Conservation (phyloP, 2,329 filamentous ascomycete species). For the Claviceps sp. region DNA sequence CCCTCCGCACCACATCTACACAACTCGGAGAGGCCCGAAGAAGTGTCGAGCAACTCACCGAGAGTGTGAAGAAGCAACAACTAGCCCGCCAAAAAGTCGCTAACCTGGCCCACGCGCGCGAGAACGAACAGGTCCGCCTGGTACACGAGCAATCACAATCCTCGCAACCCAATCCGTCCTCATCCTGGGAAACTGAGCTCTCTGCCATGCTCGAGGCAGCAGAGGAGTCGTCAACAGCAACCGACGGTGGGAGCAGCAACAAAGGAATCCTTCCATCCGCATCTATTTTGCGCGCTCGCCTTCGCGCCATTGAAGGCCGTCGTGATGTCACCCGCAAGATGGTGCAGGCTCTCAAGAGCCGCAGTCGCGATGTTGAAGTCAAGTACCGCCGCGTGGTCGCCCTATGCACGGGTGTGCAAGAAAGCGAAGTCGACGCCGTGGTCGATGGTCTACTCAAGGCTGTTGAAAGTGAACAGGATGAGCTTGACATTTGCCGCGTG, state of each 20-base stretch:
- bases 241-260: constrained; percentile 22
- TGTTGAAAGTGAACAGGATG: constrained; percentile 73
- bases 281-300: constrained; percentile 49
- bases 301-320: constrained; percentile 57
- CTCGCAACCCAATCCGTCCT: constrained; percentile 30
- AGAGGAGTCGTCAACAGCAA: constrained; percentile 18
- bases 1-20: constrained; percentile 67
- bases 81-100: constrained; percentile 57
- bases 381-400: constrained; percentile 83
- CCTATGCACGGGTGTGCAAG: constrained; percentile 69
- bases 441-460: constrained; percentile 71
- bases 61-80: constrained; percentile 49
- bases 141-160: constrained; percentile 27
- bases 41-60: constrained; percentile 56
- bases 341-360: constrained; percentile 58
- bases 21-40: constrained; percentile 67
- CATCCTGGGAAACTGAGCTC: constrained; percentile 42
- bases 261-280: constrained; percentile 41
- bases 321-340: constrained; percentile 54
- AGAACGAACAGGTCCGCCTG: constrained; percentile 49
- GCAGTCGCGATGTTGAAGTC: constrained; percentile 71
- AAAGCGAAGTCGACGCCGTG: constrained; percentile 66
- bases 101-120: constrained; percentile 63
- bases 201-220: constrained; percentile 32
- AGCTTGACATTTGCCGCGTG: constrained; percentile 63